These are phyloP conservation scores for Elasticomyces elasticus DNA, from an alignment of 495 filamentous ascomycete genomes.

Conservation along the genomic window DNA sequence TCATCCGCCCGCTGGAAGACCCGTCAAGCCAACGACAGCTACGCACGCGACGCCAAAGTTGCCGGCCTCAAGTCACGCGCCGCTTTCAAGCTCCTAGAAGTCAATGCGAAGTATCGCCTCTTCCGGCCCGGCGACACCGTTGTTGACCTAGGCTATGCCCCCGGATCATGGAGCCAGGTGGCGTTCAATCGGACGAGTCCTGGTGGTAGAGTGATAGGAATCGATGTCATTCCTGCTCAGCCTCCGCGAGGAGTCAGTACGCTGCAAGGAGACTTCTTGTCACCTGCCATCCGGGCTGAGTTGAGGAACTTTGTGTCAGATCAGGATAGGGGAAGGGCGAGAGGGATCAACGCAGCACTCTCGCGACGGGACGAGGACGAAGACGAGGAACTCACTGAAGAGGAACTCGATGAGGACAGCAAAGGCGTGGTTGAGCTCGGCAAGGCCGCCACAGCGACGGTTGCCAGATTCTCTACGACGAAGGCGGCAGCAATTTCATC, in stretches of 20 bases:
- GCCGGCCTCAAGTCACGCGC: constrained; percentile 77
- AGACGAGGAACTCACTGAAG: constrained; percentile 23
- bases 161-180: constrained; percentile 94
- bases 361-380: constrained; percentile 23
- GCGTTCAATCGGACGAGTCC: constrained; percentile 68
- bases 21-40: constrained; percentile 63
- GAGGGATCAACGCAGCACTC: constrained; percentile 15
- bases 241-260: constrained; percentile 82
- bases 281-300: constrained; percentile 55
- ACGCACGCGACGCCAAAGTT: constrained; percentile 59
- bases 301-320: constrained; percentile 66
- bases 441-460: constrained; percentile 9
- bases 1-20: constrained; percentile 74
- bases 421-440: constrained; percentile 22
- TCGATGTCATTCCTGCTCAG: constrained; percentile 85
- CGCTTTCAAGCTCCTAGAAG: constrained; percentile 84
- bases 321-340: constrained; percentile 47
- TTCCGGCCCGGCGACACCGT: constrained; percentile 75
- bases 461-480: constrained; percentile 10
- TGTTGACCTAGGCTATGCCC: constrained; percentile 90
- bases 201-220: constrained; percentile 68
- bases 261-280: constrained; percentile 87
- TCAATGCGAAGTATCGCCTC: constrained; percentile 68
- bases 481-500: constrained; percentile 9
- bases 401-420: constrained; percentile 28